Conservation (phyloP, 2,329 filamentous ascomycete genomes). For the Aspergillus floridensis region DNA sequence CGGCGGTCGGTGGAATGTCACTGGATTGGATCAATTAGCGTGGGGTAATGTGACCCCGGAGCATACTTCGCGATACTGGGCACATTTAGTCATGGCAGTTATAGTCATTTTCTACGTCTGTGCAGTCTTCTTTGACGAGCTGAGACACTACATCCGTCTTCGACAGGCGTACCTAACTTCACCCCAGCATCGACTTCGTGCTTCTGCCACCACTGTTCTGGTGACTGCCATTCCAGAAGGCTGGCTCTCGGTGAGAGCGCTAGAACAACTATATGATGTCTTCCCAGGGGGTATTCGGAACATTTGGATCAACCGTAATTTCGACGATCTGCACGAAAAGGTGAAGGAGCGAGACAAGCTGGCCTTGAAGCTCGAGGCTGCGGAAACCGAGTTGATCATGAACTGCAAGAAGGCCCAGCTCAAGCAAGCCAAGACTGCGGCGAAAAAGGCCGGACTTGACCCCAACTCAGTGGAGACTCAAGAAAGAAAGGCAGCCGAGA, state of each 20-base stretch:
- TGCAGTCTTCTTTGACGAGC: slow-evolving; percentile 79
- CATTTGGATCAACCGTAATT: slow-evolving; percentile 93
- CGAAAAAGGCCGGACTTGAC: slow-evolving; percentile 58
- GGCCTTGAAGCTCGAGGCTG: slow-evolving; percentile 69
- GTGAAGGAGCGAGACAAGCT: slow-evolving; percentile 71
- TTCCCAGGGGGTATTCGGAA: slow-evolving; percentile 94
- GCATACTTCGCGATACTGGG: slow-evolving; percentile 72
- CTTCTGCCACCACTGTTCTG: slow-evolving; percentile 91
- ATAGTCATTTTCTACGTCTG: slow-evolving; percentile 80
- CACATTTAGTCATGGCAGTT: slow-evolving; percentile 77
- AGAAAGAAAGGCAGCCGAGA: slow-evolving; percentile 52
- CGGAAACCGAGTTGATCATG: slow-evolving; percentile 81
- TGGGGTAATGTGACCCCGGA: slow-evolving; percentile 78
- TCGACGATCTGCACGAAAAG: slow-evolving; percentile 78
- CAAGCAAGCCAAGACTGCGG: slow-evolving; percentile 64
- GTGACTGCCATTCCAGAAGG: slow-evolving; percentile 87
- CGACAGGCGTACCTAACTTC: slow-evolving; percentile 93
- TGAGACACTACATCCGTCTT: slow-evolving; percentile 85
- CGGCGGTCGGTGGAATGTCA: slow-evolving; percentile 48
- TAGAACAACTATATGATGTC: slow-evolving; percentile 85
- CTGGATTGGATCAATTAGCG: slow-evolving; percentile 75
- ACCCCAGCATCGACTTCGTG: slow-evolving; percentile 86
- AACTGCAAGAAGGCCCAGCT: slow-evolving; percentile 74
- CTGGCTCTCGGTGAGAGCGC: slow-evolving; percentile 80
- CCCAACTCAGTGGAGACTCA: slow-evolving; percentile 38